Evolutionary conservation across 176 grass and related monocot species (phyloP), one percentile per base, ranked within the genome.

Genomic region (Puccinellia tenuiflora): DNA sequence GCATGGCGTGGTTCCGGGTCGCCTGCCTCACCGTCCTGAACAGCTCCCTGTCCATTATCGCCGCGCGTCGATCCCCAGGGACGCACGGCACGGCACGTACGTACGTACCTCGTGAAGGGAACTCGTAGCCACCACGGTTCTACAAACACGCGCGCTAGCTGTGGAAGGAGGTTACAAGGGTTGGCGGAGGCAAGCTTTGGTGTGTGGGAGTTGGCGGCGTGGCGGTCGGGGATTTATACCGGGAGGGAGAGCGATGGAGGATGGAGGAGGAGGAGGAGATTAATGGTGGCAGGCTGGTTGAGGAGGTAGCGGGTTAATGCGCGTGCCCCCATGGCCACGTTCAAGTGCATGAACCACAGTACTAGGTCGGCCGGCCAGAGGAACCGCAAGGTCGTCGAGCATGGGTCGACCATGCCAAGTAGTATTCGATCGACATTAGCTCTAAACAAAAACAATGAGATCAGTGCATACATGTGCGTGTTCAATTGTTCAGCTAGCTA

Each of bases 21-120:
- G 72, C 81, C 57, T 84, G 87, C 35, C 24, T 53, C 73, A 90
- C 73, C 72, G 84, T 72, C 64, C 54, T 42, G 63, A 86, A 66
- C 45, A 90, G 79, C 66, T 84, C 81, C 26, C 76, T 16, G 69
- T 85, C 82, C 87, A 61, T 76, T 2, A 42, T 21, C 22, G 40
- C 6, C 68, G 39, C n/a, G n/a, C n/a, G n/a, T n/a, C n/a, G n/a
- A n/a, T 14, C 40, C 68, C 1, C 68, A 71, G 28, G 69, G 40
- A 30, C 69, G 40, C 68, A 46, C n/a, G n/a, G n/a, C n/a, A n/a
- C n/a, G n/a, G n/a, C n/a, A n/a, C n/a, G n/a, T n/a, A n/a, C 68
- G 69, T 15, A 29, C 65, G 65, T 73, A 74, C 70, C 45, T 74
- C 70, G 70, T 51, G 70, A 74, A 47, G 4, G 69, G 15, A 73